These are phyloP conservation scores for Agaricus sinodeliciosus DNA, from an alignment of 768 basidiomycete species.

Conservation along the genomic window DNA sequence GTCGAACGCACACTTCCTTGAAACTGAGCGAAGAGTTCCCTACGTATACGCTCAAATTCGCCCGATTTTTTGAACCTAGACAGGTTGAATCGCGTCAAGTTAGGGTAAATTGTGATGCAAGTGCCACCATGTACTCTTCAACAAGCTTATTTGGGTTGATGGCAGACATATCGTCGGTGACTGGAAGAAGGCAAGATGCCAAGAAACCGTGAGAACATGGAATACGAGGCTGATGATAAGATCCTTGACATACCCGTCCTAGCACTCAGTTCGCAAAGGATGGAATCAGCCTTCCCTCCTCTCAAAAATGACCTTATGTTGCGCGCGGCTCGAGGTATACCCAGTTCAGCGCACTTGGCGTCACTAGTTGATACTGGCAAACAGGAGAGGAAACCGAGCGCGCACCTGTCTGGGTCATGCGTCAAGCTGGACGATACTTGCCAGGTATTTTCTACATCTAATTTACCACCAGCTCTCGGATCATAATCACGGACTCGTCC, in stretches of 20 bases:
- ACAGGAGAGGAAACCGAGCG: slow-evolving; percentile 80
- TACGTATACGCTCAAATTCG: slow-evolving; percentile 67
- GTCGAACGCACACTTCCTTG: slow-evolving; percentile 25
- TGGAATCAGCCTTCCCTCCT: slow-evolving; percentile 51
- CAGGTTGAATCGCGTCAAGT: not conserved
- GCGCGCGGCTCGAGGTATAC: slow-evolving; percentile 75
- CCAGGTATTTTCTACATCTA: slow-evolving; percentile 53
- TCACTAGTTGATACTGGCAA: slow-evolving; percentile 1
- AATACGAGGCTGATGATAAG: not conserved
- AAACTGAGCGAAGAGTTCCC: slow-evolving; percentile 57
- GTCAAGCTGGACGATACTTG: slow-evolving; percentile 92
- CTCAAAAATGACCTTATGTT: slow-evolving; percentile 85
- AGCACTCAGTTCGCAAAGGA: slow-evolving; percentile 13
- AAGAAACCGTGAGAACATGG: not conserved
- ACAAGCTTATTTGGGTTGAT: slow-evolving; percentile 55
- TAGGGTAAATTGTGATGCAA: not conserved
- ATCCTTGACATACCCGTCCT: no score
- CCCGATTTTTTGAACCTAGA: slow-evolving; percentile 73
- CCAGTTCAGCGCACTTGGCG: not conserved
- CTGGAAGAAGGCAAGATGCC: not conserved
- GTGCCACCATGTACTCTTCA: slow-evolving; percentile 42
- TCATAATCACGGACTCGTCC: not conserved
- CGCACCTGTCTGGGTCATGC: slow-evolving; percentile 98
- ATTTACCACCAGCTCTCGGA: slow-evolving; percentile 4
- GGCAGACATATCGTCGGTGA: slow-evolving; percentile 33